Conservation (phyloP, 148 eudicot species). For the Cornus suecica region DNA sequence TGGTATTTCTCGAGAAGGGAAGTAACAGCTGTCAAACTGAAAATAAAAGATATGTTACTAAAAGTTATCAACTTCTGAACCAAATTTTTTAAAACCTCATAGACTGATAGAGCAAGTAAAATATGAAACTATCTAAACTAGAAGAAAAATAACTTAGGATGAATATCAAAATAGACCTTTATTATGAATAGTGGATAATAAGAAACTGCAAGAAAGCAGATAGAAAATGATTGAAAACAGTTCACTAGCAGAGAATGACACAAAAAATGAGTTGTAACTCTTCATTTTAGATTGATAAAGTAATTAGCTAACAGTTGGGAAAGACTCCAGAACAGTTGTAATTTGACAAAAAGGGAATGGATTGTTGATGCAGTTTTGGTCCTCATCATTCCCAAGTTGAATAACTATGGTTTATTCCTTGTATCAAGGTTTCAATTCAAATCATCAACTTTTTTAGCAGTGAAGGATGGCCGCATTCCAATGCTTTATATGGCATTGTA, state of each 20-base stretch:
- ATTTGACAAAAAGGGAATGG: too few species aligned
- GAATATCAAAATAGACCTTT: not conserved
- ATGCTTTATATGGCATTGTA: not conserved
- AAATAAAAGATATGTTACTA: constrained; percentile 1
- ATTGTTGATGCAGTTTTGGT: too few species aligned
- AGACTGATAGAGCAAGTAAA: not conserved
- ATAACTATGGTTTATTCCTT: too few species aligned
- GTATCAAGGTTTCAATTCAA: too few species aligned
- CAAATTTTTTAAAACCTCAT: not conserved
- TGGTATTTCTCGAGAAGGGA: constrained; percentile 87
- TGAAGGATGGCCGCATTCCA: not conserved
- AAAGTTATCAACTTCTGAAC: not conserved
- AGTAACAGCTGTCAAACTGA: constrained; percentile 89
- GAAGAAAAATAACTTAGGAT: not conserved
- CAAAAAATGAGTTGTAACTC: not conserved
- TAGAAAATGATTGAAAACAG: not conserved
- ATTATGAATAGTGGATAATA: not conserved
- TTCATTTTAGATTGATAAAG: not conserved
- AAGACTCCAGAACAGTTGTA: not conserved
- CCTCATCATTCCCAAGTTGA: too few species aligned
- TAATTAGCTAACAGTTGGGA: not conserved
- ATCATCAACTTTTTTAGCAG: not conserved
- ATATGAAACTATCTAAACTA: not conserved
- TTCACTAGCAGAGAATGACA: not conserved
- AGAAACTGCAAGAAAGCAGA: not conserved